These are phyloP conservation scores for Kalmusia sp. DNA, from an alignment of 2,329 filamentous ascomycete species.

Conservation along the genomic window DNA sequence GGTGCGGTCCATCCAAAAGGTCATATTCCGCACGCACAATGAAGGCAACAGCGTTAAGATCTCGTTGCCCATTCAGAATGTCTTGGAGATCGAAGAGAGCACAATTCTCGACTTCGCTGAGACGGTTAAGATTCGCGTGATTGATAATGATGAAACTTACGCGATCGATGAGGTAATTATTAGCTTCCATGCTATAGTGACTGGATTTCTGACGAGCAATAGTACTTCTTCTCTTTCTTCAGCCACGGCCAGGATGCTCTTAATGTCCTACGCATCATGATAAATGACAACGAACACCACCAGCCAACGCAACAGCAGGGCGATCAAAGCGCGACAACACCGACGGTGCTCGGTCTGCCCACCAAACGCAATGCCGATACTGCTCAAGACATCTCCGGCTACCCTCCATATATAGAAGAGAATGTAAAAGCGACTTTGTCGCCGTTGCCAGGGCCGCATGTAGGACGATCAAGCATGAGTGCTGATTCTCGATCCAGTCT, in stretches of 20 bases:
- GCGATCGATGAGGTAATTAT: conserved; percentile 84
- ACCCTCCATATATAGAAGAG: conserved; percentile 40
- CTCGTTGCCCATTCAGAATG: conserved; percentile 83
- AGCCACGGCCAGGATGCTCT: conserved; percentile 84
- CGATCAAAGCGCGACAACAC: conserved; percentile 20
- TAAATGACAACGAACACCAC: conserved; percentile 66
- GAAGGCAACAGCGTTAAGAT: conserved; percentile 98
- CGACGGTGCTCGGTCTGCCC: conserved; percentile 16
- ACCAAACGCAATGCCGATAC: conserved; percentile 16
- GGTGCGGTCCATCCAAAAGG: conserved; percentile 91
- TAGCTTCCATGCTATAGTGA: neutral
- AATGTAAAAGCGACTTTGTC: conserved; percentile 55
- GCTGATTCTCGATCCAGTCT: conserved; percentile 53
- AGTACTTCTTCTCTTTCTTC: conserved; percentile 98
- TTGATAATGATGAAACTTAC: conserved; percentile 93
- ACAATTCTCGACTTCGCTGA: conserved; percentile 91
- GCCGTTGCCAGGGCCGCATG: conserved; percentile 44
- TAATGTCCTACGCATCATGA: conserved; percentile 74
- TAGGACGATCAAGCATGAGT: conserved; percentile 48
- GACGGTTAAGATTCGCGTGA: conserved; percentile 89
- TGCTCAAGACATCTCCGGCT: conserved; percentile 27
- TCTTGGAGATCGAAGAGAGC: conserved; percentile 91
- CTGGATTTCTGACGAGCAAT: conserved; percentile 15
- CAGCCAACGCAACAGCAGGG: conserved; percentile 20
- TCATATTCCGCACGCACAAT: conserved; percentile 95